Evolutionary conservation across 441 rosid species (phyloP), one percentile per base, ranked within the genome.

Genomic region (Brassica balearica): DNA sequence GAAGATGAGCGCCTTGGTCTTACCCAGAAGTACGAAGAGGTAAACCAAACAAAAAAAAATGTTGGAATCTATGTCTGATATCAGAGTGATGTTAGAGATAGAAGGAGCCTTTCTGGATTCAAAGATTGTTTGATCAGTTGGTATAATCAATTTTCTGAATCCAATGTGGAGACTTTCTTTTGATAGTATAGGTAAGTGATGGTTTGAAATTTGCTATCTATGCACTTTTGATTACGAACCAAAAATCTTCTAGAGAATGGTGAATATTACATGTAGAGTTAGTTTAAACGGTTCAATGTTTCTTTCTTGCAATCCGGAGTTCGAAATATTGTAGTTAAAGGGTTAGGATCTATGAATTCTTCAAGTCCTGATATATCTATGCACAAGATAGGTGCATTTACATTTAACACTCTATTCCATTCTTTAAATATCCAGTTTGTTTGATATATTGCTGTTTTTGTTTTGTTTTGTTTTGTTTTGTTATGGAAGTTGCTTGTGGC

Each of bases 1-100:
- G 98, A 94, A 85, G 96, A 94, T 67, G 95, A 88, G 64, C 85
- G 97, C 3, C 88, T 91, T 22, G 87, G 92, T 71, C 89, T 89
- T 63, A 89, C 96, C 61, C 94, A 90, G 88, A 92, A 91, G 85
- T 93, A 90, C 82, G 95, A 89, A 84, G 97, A 93, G 98, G 97
- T 93, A 36, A 36, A 36, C 43, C 43, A 8, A 73, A 14, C 7
- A 0, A 22, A 59, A 2, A 65, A 0, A 73, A 62, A 23, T 19
- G 12, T 38, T 7, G 15, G 1, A 3, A 2, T 58, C 41, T 46
- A 15, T 38, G 27, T 20, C 56, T 41, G 15, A 17, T 36, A 14
- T 61, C n/a, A 1, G 12, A 4, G 62, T n/a, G 66, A 36, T 29
- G 3, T 23, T 60, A 62, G n/a, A 23, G 34, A 34, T 1, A 20